These are phyloP conservation scores for Alopecurus myosuroides DNA, from an alignment of 176 grass and related monocot genomes.

Conservation along the genomic window DNA sequence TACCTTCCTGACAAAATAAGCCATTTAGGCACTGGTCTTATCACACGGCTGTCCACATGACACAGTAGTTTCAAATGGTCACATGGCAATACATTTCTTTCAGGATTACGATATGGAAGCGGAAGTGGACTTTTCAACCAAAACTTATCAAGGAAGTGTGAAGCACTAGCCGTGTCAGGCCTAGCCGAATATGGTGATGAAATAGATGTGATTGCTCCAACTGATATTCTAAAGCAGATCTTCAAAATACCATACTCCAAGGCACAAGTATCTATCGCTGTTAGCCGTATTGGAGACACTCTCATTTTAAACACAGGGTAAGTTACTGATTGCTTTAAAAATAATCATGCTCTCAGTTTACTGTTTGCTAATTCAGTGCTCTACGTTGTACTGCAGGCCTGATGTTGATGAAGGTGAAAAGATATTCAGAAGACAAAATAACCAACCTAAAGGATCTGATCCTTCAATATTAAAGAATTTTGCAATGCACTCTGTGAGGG, in stretches of 20 bases:
- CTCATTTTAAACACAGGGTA: slow-evolving; percentile 96
- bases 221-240: slow-evolving; percentile 97
- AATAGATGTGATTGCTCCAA: slow-evolving; percentile 90
- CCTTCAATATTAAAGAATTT: slow-evolving; percentile 97
- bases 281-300: slow-evolving; percentile 88
- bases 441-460: slow-evolving; percentile 73
- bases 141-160: slow-evolving; percentile 95
- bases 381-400: slow-evolving; percentile 47
- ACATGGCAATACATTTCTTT: slow-evolving; percentile 18
- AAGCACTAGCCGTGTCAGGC: slow-evolving; percentile 86
- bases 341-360: not conserved
- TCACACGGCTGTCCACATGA: not conserved
- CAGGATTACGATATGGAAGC: slow-evolving; percentile 64
- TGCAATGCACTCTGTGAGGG: slow-evolving; percentile 95
- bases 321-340: slow-evolving; percentile 3
- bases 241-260: slow-evolving; percentile 98
- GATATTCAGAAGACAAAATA: slow-evolving; percentile 83
- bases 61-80: not conserved
- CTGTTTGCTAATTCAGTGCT: not conserved
- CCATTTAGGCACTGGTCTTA: not conserved
- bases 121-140: slow-evolving; percentile 64
- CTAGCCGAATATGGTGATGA: slow-evolving; percentile 82
- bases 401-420: slow-evolving; percentile 99
- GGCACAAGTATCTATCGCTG: slow-evolving; percentile 89
- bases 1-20: not conserved